Evolutionary conservation across 2,329 filamentous ascomycete species (phyloP).

Genomic region (Cladosporium oxysporum): DNA sequence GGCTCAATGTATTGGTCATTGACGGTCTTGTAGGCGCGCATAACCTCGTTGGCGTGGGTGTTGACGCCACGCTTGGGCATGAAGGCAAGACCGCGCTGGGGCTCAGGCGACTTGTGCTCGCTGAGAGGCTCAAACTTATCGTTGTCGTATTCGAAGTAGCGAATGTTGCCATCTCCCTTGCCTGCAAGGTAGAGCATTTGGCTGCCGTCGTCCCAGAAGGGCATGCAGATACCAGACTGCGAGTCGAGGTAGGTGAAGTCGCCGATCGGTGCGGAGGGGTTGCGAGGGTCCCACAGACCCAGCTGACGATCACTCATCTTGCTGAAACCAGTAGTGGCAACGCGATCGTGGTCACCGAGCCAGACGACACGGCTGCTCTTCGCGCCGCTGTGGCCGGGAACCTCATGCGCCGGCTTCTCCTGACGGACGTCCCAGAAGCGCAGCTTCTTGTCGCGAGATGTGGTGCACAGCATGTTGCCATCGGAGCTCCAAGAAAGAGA

Average conservation of each 20-base stretch:
- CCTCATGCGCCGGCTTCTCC: conserved; percentile 82
- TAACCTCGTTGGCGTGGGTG: conserved; percentile 93
- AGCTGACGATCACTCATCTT: conserved; percentile 98
- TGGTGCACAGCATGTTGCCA: conserved; percentile 83
- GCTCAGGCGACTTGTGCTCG: conserved; percentile 95
- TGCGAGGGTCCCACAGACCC: conserved; percentile 90
- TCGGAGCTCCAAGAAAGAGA: conserved; percentile 94
- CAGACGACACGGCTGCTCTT: conserved; percentile 97
- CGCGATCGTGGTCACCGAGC: conserved; percentile 94
- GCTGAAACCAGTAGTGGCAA: conserved; percentile 96
- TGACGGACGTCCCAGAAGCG: conserved; percentile 97
- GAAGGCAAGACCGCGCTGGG: conserved; percentile 92
- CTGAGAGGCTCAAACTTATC: conserved; percentile 98
- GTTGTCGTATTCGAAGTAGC: conserved; percentile 97
- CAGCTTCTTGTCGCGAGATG: conserved; percentile 96
- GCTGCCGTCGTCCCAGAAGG: conserved; percentile 98
- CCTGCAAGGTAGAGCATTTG: conserved; percentile 95
- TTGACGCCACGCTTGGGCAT: conserved; percentile 94
- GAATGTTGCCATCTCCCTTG: conserved; percentile 98
- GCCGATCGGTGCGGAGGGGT: conserved; percentile 76
- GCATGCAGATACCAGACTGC: conserved; percentile 97
- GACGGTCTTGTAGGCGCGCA: conserved; percentile 95
- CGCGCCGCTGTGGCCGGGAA: conserved; percentile 81
- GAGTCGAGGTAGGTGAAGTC: conserved; percentile 84
- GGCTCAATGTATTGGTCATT: conserved; percentile 94